phyloP scores from a whole-genome alignment of 495 filamentous ascomycete genomes.

The Thermothielavioides terrestris region DNA sequence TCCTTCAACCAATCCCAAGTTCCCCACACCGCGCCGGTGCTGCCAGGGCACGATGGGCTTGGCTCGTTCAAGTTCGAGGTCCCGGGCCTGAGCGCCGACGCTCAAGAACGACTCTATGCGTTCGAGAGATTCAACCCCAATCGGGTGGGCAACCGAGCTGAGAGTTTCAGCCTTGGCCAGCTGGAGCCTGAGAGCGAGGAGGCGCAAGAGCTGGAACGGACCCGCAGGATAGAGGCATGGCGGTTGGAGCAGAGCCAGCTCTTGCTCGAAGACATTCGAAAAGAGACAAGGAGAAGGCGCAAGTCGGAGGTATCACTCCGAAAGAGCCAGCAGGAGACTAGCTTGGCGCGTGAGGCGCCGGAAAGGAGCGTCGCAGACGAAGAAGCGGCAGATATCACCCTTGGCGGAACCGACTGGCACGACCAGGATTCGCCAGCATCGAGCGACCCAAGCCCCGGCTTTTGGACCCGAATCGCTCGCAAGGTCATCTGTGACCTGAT shows the following conservation, averaged over 20 bases:
- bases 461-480: slow-evolving; percentile 76
- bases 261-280: slow-evolving; percentile 80
- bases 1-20: slow-evolving; percentile 32
- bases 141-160: slow-evolving; percentile 55
- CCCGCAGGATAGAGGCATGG: slow-evolving; percentile 82
- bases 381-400: slow-evolving; percentile 26
- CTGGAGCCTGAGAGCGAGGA: slow-evolving; percentile 51
- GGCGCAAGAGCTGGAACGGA: slow-evolving; percentile 56
- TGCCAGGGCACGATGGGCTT: slow-evolving; percentile 86
- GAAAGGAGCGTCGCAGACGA: slow-evolving; percentile 21
- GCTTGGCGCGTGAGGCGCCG: slow-evolving; percentile 11
- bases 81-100: slow-evolving; percentile 33
- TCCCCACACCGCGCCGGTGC: slow-evolving; percentile 45
- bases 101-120: slow-evolving; percentile 75
- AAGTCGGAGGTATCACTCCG: slow-evolving; percentile 27
- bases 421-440: slow-evolving; percentile 30
- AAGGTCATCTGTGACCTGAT: slow-evolving; percentile 82
- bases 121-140: slow-evolving; percentile 75
- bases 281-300: slow-evolving; percentile 61
- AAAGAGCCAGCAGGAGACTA: slow-evolving; percentile 6
- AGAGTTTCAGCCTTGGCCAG: slow-evolving; percentile 48
- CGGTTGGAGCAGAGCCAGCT: slow-evolving; percentile 80
- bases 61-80: slow-evolving; percentile 60
- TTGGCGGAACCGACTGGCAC: slow-evolving; percentile 31
- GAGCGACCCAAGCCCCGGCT: slow-evolving; percentile 46